Evolutionary conservation across 768 basidiomycete species (phyloP).

Genomic region (Pleurotus salmoneostramineus): DNA sequence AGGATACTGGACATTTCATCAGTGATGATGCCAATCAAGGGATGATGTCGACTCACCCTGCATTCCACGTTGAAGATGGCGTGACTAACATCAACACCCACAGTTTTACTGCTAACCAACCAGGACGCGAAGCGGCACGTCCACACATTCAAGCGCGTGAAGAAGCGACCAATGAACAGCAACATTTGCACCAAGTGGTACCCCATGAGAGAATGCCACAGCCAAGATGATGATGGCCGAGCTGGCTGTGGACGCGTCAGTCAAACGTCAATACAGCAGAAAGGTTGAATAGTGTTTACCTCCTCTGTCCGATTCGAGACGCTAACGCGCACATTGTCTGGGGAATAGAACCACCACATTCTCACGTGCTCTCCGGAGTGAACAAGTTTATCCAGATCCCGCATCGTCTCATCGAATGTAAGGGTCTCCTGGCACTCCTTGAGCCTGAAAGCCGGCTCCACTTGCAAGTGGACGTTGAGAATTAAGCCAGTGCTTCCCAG

Average conservation of each 20-base stretch:
- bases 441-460: constrained; percentile 80
- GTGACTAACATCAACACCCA: constrained; percentile 73
- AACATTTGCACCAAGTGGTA: constrained; percentile 82
- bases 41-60: constrained; percentile 50
- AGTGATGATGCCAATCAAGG: constrained; percentile 4
- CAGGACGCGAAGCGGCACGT: constrained; percentile 65
- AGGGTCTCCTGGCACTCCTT: constrained; percentile 64
- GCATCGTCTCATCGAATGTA: constrained; percentile 59
- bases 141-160: constrained; percentile 58
- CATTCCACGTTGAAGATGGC: constrained; percentile 93
- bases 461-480: constrained; percentile 68
- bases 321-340: constrained; percentile 67
- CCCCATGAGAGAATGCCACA: constrained; percentile 69
- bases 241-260: constrained; percentile 7
- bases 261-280: background rate
- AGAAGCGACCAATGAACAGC: constrained; percentile 71
- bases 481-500: constrained; percentile 90
- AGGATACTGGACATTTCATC: constrained; percentile 51
- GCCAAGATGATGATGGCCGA: constrained; percentile 46
- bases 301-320: constrained; percentile 72
- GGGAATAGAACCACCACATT: constrained; percentile 93
- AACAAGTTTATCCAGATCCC: constrained; percentile 51
- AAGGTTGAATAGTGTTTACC: constrained; percentile 33
- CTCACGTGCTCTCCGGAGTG: constrained; percentile 82
- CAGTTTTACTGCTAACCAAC: constrained; percentile 52